Base-by-base conservation (phyloP, 371 early-diverging fungal genomes). In the Zychaea mexicana region DNA sequence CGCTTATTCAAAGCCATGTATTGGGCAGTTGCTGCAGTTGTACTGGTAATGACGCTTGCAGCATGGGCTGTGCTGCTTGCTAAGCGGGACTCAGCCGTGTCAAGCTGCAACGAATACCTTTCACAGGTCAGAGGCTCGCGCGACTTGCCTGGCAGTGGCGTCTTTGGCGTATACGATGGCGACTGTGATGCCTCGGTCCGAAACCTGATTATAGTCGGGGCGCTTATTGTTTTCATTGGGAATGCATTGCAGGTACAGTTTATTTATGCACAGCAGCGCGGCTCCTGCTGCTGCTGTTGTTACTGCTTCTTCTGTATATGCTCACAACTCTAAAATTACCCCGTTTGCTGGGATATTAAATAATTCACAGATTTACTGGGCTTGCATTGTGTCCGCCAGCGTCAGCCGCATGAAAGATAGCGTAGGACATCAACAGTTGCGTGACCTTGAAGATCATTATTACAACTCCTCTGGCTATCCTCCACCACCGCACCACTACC, bases 181-280 rank as follows among this genome's bases (percentile, higher is more conserved):
- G 59, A 38, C 15, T 58, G 59, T 45, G 59, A 58, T 17, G 28
- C 17, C 8, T 58, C 59, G 2, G 39, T 58, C 13, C 39, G 45
- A 13, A 38, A 58, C 28, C 19, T 58, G n/a, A 27, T 15, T 1
- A 58, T 58, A 17, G 38, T 45, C 9, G 59, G 59, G 4, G 42
- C 28, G 12, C 26, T 58, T 36, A 39, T 58, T 42, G 59, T 58
- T 15, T 58, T 58, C 30, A 38, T 58, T 26, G 59, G 59, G 9
- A 58, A 58, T 42, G 59, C 59, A 36, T 27, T 45, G n/a, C 59
- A 58, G 59, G 59, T 58, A 49, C 10, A 46, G 7, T 22, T 24
- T 22, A 24, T 12, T 24, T 22, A 49, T 22, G 4, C 7, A 1
- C 6, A 22, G 5, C 19, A 17, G 8, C 12, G 26, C 24, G 49